Conservation (phyloP, 228 moss, liverwort and hornwort genomes). For the Sphagnum fallax region DNA sequence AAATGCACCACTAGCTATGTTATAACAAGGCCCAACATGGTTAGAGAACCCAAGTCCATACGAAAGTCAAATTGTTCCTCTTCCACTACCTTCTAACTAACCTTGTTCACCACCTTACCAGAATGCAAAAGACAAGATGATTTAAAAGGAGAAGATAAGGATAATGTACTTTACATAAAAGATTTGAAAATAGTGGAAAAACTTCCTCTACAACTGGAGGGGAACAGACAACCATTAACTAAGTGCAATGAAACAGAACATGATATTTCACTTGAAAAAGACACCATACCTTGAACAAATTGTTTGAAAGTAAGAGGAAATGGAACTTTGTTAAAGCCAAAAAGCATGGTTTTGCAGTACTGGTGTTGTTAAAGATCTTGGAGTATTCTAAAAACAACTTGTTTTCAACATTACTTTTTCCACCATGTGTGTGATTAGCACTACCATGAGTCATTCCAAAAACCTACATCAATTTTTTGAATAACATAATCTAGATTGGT, state of each 20-base stretch:
- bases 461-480: background rate
- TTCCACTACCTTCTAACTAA: slow-evolving; percentile 82
- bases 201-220: background rate
- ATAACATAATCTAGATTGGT: too few relatives aligned
- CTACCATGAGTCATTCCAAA: slow-evolving; percentile 15
- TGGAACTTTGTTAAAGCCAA: slow-evolving; percentile 81
- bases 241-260: background rate
- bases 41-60: slow-evolving; percentile 51
- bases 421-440: slow-evolving; percentile 42
- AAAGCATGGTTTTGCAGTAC: slow-evolving; percentile 59
- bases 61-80: slow-evolving; percentile 66
- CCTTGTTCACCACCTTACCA: slow-evolving; percentile 72
- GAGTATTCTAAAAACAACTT: slow-evolving; percentile 82
- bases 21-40: slow-evolving; percentile 78
- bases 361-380: slow-evolving; percentile 43
- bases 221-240: background rate
- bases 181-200: background rate
- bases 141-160: too few relatives aligned
- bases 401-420: slow-evolving; percentile 67
- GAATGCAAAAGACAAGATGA: background rate
- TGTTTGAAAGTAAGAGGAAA: slow-evolving; percentile 69
- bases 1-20: slow-evolving; percentile 62
- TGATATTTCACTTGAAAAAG: too few relatives aligned
- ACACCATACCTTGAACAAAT: slow-evolving; percentile 51
- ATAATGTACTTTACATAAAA: background rate